Conservation (phyloP, 1,284 basidiomycete species). For the Quambalaria eucalypti region DNA sequence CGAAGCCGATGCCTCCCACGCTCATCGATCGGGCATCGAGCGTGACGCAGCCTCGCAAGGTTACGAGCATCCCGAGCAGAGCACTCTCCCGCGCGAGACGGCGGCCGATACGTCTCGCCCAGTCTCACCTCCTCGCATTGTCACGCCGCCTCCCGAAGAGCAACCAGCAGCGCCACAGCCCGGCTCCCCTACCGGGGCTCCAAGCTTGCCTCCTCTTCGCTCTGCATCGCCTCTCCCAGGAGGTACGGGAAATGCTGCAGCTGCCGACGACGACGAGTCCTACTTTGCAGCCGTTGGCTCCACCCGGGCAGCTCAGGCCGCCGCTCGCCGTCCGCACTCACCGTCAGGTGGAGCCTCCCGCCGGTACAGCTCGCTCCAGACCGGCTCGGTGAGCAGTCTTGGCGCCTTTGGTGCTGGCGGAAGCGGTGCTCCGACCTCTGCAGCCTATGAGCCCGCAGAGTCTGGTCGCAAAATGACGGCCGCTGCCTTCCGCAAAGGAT, state of each 20-base stretch:
- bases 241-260: not conserved
- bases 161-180: not conserved
- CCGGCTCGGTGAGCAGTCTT: slow-evolving; percentile 14
- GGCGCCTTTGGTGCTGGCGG: not conserved
- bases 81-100: no score
- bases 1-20: no score
- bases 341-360: slow-evolving; percentile 2
- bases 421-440: slow-evolving; percentile 3
- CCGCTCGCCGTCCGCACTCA: slow-evolving; percentile 23
- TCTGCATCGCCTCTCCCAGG: slow-evolving; percentile 19
- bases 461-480: slow-evolving; percentile 36
- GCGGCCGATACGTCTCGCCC: no score
- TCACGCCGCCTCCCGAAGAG: no score
- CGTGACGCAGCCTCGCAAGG: no score
- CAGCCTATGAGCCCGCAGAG: slow-evolving; percentile 6
- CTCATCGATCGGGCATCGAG: no score
- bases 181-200: slow-evolving; percentile 11
- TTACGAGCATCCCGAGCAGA: no score
- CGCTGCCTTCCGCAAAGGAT: slow-evolving; percentile 35
- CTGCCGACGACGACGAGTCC: slow-evolving; percentile 13
- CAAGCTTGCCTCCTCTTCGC: slow-evolving; percentile 22
- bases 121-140: no score
- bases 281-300: slow-evolving; percentile 35
- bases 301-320: slow-evolving; percentile 31
- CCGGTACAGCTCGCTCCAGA: not conserved